phyloP scores from a whole-genome alignment of 371 early-diverging fungal genomes.

The Mortierella polycephala region DNA sequence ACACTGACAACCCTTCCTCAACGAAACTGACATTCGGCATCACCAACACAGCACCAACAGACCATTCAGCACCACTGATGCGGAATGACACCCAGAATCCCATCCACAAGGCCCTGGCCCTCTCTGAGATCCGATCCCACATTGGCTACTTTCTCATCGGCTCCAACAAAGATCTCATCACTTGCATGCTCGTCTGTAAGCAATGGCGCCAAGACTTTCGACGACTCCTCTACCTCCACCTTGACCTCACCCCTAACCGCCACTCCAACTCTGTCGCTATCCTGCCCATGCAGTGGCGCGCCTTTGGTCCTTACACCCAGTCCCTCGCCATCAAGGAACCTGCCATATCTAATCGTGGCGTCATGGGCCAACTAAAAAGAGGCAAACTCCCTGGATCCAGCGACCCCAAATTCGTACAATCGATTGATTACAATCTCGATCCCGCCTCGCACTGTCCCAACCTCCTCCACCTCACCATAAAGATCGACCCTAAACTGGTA shows the following conservation, averaged over 20 bases:
- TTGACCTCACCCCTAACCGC: slow-evolving; percentile 5
- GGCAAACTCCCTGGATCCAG: neutral
- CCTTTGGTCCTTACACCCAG: slow-evolving; percentile 24
- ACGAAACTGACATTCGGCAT: neutral
- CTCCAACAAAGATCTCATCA: slow-evolving; percentile 20
- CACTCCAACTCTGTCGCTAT: slow-evolving; percentile 19
- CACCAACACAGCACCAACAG: neutral
- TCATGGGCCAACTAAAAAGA: neutral
- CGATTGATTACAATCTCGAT: slow-evolving; percentile 27
- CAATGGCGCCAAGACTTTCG: slow-evolving; percentile 30
- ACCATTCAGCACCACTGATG: neutral
- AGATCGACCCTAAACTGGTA: neutral
- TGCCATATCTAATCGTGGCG: slow-evolving; percentile 7
- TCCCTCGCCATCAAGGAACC: slow-evolving; percentile 28
- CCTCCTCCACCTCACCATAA: slow-evolving; percentile 22
- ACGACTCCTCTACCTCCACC: slow-evolving; percentile 17
- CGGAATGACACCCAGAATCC: neutral
- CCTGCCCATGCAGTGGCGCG: slow-evolving; percentile 22
- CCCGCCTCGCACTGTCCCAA: slow-evolving; percentile 24
- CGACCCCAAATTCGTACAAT: neutral
- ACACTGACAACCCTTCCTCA: no score
- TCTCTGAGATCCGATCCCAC: slow-evolving; percentile 31
- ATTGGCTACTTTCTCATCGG: slow-evolving; percentile 28
- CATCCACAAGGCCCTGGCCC: slow-evolving; percentile 19
- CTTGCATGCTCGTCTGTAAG: slow-evolving; percentile 32